phyloP scores from a whole-genome alignment of 257 asterid genomes.

The Leptodermis oblonga region DNA sequence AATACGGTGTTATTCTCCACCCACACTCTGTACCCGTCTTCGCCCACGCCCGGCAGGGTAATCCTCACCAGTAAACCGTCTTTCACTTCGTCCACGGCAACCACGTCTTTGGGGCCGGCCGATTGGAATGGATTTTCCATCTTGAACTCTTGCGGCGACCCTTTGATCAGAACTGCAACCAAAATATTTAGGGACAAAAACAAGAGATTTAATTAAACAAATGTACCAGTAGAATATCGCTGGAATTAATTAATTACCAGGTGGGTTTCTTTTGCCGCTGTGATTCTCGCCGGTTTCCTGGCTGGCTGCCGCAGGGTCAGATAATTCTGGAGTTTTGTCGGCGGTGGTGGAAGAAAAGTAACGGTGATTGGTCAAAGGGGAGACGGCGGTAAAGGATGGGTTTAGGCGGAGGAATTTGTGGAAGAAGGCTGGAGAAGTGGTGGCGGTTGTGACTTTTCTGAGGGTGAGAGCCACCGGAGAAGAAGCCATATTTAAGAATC shows the following conservation, averaged over 20 bases:
- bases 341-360: slow-evolving; percentile 6
- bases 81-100: slow-evolving; percentile 18
- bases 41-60: slow-evolving; percentile 25
- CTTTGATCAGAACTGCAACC: not conserved
- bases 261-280: not conserved
- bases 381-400: not conserved
- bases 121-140: slow-evolving; percentile 36
- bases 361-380: not conserved
- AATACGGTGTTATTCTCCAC: slow-evolving; percentile 22
- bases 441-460: not conserved
- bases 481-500: not conserved
- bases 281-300: slow-evolving; percentile 1
- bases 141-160: slow-evolving; percentile 20
- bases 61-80: slow-evolving; percentile 24
- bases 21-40: slow-evolving; percentile 28
- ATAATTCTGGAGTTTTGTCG: not conserved
- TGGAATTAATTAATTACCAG: slow-evolving; percentile 1
- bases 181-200: not conserved
- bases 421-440: slow-evolving; percentile 2
- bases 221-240: not conserved
- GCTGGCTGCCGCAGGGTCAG: not conserved
- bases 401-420: not conserved
- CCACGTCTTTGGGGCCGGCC: slow-evolving; percentile 23
- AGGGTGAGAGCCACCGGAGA: not conserved
- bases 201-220: not conserved